Base-by-base conservation (phyloP, 441 rosid genomes). In the Mallotus repandus region DNA sequence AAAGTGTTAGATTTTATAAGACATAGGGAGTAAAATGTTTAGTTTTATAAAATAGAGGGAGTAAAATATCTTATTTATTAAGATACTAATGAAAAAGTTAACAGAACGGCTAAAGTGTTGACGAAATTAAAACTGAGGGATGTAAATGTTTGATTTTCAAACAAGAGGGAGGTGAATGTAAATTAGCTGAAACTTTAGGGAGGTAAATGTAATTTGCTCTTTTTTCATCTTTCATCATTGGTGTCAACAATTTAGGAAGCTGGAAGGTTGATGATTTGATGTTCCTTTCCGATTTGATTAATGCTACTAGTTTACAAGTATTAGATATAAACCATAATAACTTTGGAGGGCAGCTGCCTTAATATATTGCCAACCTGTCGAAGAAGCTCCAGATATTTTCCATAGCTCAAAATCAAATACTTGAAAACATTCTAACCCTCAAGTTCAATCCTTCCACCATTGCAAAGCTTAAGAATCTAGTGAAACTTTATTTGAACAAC, bases 401-500 rank as follows among this genome's bases (percentile, higher is more conserved):
- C 15, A 16, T 63, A 0, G 49, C 7, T 5, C 0, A 18, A 0
- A 63, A 63, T 63, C 50, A 41, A 41, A 38, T 63, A 38, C 2
- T 1, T 9, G 50, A 52, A 2, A 8, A 9, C 14, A 38, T 63
- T 7, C 66, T 3, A 38, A 16, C 50, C 41, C 14, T 16, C 50
- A 41, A 52, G 66, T 38, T 1, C 5, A 3, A 16, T 63, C 41
- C 66, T 8, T 6, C 22, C 1, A n/a, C 12, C 50, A 16, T 63
- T 38, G 50, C 25, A 38, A 63, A 41, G 4, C 25, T 63, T 63
- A 4, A 7, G 12, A 63, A 63, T 8, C 13, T 63, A 7, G 0
- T 1, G 10, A 5, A 0, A 7, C 9, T 41, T 3, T 2, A 6
- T 16, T 14, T 63, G 16, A 0, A 15, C 2, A 0, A 0, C 1